These are phyloP conservation scores for Kwoniella shivajii DNA, from an alignment of 1,284 basidiomycete species.

Conservation along the genomic window DNA sequence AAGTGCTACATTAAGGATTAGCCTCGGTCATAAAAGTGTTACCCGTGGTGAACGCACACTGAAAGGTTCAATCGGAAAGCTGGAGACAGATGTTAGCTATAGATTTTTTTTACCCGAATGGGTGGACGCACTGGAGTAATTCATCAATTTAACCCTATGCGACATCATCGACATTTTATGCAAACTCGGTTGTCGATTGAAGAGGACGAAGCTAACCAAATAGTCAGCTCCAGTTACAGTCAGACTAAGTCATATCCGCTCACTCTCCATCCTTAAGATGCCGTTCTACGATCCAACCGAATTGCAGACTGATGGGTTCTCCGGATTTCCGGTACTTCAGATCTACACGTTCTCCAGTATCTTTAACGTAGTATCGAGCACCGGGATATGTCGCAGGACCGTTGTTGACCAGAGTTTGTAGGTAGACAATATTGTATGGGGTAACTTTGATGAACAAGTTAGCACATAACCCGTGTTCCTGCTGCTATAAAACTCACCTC, in stretches of 20 bases:
- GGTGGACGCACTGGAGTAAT: conserved; percentile 83
- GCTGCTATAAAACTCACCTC: conserved; percentile 62
- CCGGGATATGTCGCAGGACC: conserved; percentile 96
- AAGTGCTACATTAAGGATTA: conserved; percentile 39
- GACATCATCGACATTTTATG: conserved; percentile 99
- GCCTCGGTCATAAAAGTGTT: not conserved
- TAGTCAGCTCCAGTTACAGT: conserved; percentile 6
- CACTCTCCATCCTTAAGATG: conserved; percentile 97
- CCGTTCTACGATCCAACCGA: conserved; percentile 98
- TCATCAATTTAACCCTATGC: conserved; percentile 96
- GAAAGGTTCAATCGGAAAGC: conserved; percentile 97
- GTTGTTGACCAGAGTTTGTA: conserved; percentile 95
- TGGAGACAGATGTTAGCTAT: conserved; percentile 54
- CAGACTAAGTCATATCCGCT: conserved; percentile 46
- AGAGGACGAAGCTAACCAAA: conserved; percentile 77
- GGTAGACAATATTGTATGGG: conserved; percentile 92
- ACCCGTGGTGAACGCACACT: conserved; percentile 65
- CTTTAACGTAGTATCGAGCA: conserved; percentile 94
- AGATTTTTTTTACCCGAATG: not conserved
- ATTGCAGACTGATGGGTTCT: conserved; percentile 90
- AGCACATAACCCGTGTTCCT: conserved; percentile 2
- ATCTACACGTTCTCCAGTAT: conserved; percentile 97
- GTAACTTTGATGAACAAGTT: conserved; percentile 67
- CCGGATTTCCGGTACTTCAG: conserved; percentile 95
- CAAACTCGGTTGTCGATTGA: conserved; percentile 97